Evolutionary conservation across 1,139 yeast genomes (phyloP), one percentile per base, ranked within the genome.

Genomic region (Blastobotrys elegans): DNA sequence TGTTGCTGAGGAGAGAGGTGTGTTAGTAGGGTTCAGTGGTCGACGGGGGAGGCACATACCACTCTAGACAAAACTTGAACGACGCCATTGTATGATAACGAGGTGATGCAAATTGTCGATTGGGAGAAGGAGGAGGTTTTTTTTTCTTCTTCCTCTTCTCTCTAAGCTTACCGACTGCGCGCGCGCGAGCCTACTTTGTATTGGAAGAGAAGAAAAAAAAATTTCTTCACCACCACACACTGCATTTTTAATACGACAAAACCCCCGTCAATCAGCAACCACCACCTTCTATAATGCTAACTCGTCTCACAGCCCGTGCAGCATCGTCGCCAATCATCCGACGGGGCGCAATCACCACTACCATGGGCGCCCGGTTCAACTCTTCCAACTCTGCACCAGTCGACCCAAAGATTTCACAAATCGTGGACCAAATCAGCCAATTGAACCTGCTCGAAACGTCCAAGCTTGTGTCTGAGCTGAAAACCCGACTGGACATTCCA

Each of bases 401-500:
- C 50, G 95, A 86, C 69, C 94, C 97, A 56, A 90, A 92, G 70
- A 90, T 92, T 67, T 64, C 84, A 41, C 70, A 81, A 53, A 90
- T 92, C 61, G 98, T 94, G 50, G 94, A 88, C 62, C 87, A 87
- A 63, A 92, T 92, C 65, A 82, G 97, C 49, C 79, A 85, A 59
- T 77, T 92, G 66, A 89, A 95, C 17, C 77, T 92, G 51, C 76
- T 90, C 62, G 98, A 92, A 72, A 92, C 98, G 16, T 83, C 96
- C 13, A 69, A 84, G 32, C 78, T 92, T 62, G 86, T 92, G 56
- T 68, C 80, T 43, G 96, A 88, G 67, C 79, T 92, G 63, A 92
- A 92, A 72, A 74, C 82, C 48, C 83, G 82, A 67, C 79, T 92
- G 61, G 89, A 92, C 71, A 90, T 92, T 60, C 88, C 97, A 56